Conservation (phyloP, 257 asterid species). For the Gentiana straminea region DNA sequence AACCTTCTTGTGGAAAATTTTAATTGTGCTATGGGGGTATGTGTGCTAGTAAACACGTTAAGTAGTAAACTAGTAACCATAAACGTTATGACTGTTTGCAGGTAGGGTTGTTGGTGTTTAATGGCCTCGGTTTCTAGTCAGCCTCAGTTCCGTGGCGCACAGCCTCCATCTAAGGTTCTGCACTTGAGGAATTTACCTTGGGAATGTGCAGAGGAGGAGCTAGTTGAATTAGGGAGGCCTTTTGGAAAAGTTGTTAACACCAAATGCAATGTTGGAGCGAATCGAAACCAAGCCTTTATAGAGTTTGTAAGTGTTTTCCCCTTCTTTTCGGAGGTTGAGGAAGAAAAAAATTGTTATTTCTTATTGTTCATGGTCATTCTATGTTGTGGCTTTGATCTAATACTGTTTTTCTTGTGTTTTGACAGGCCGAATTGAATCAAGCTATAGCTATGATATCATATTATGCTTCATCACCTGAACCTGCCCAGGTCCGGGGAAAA, state of each 20-base stretch:
- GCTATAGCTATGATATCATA: constrained; percentile 99
- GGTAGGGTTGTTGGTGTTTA: constrained; percentile 25
- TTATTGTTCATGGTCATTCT: constrained; percentile 4
- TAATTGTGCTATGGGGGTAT: too few relatives aligned
- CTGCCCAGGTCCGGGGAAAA: constrained; percentile 99
- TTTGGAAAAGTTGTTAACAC: constrained; percentile 96
- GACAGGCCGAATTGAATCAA: constrained; percentile 80
- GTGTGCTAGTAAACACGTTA: too few relatives aligned
- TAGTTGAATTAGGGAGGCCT: constrained; percentile 86
- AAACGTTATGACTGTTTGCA: constrained; percentile 5
- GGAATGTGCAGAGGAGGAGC: constrained; percentile 97
- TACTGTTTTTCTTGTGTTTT: constrained; percentile 9
- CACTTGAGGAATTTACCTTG: constrained; percentile 96
- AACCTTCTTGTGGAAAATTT: too few relatives aligned
- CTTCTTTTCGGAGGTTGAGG: too few relatives aligned
- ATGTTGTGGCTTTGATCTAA: not conserved
- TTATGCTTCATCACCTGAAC: constrained; percentile 96
- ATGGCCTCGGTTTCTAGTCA: constrained; percentile 95
- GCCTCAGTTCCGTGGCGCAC: constrained; percentile 94
- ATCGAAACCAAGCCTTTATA: constrained; percentile 93
- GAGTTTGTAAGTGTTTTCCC: constrained; percentile 61
- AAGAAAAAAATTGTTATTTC: not conserved
- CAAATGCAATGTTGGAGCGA: constrained; percentile 97
- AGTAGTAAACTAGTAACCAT: too few relatives aligned
- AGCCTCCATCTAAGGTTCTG: constrained; percentile 96